phyloP scores from a whole-genome alignment of 306 rosid species.

The Luffa acutangula region DNA sequence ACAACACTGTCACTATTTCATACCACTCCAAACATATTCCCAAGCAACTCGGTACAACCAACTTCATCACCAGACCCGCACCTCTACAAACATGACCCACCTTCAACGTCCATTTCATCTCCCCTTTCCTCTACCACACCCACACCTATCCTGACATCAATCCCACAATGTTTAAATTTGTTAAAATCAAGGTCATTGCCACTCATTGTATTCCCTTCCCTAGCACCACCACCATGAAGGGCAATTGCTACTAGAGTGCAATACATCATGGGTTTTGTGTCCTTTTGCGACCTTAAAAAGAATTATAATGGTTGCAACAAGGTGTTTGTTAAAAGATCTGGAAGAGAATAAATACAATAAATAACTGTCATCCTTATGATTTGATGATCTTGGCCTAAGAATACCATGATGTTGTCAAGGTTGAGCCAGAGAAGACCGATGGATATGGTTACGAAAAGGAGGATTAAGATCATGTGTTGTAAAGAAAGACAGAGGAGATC shows the following conservation, averaged over 20 bases:
- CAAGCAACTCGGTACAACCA: conserved; percentile 84
- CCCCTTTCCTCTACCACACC: conserved; percentile 24
- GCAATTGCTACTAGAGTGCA: conserved; percentile 59
- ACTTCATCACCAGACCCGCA: conserved; percentile 39
- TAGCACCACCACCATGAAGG: conserved; percentile 47
- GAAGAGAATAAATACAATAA: conserved; percentile 66
- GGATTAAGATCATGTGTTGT: conserved; percentile 76
- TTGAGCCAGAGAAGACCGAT: conserved; percentile 65
- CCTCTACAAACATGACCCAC: conserved; percentile 36
- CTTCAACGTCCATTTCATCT: conserved; percentile 34
- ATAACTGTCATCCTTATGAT: conserved; percentile 59
- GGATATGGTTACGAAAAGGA: conserved; percentile 52
- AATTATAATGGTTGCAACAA: conserved; percentile 66
- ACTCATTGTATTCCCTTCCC: conserved; percentile 69
- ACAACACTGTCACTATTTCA: conserved; percentile 75
- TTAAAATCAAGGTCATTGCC: conserved; percentile 75
- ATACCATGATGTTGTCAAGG: conserved; percentile 57
- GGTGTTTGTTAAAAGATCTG: conserved; percentile 70
- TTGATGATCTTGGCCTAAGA: conserved; percentile 58
- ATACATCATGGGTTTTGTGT: conserved; percentile 82
- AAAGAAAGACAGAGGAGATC: conserved; percentile 61
- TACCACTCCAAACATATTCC: conserved; percentile 97
- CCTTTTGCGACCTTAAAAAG: conserved; percentile 60
- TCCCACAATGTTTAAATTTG: conserved; percentile 64
- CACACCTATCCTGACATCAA: conserved; percentile 59